phyloP scores from a whole-genome alignment of 192 early-diverging fungal species.

The Backusella australiensis region DNA sequence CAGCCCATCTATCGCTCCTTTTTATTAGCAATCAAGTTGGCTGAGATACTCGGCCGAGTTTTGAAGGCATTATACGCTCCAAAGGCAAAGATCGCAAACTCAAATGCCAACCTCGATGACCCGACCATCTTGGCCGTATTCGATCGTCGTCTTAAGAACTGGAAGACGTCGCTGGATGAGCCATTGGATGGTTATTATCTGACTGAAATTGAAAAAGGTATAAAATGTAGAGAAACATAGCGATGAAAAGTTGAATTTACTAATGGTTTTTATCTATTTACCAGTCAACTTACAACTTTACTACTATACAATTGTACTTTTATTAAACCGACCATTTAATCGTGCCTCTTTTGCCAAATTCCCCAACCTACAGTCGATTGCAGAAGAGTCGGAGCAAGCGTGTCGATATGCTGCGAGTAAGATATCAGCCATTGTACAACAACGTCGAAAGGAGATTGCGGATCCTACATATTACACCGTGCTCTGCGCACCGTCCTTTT shows the following conservation, averaged over 20 bases:
- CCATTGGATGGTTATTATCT: conserved; percentile 18
- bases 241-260: neutral
- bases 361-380: neutral
- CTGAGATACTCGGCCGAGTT: conserved; percentile 47
- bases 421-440: neutral
- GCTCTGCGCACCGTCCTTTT: neutral
- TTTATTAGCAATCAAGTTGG: conserved; percentile 46
- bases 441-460: neutral
- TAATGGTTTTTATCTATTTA: neutral
- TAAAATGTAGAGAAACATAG: neutral
- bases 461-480: neutral
- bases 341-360: neutral
- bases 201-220: conserved; percentile 20
- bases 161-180: conserved; percentile 24
- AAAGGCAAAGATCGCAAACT: conserved; percentile 41
- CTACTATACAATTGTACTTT: conserved; percentile 41
- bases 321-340: conserved; percentile 51
- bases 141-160: conserved; percentile 23
- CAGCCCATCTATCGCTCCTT: conserved; percentile 35
- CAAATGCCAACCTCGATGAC: conserved; percentile 38
- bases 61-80: conserved; percentile 49
- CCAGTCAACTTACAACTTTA: conserved; percentile 29
- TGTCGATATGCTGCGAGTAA: conserved; percentile 17
- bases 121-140: conserved; percentile 44
- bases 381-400: conserved; percentile 12